Base-by-base conservation (phyloP, 139 green algal genomes). In the Chlorella sorokiniana region DNA sequence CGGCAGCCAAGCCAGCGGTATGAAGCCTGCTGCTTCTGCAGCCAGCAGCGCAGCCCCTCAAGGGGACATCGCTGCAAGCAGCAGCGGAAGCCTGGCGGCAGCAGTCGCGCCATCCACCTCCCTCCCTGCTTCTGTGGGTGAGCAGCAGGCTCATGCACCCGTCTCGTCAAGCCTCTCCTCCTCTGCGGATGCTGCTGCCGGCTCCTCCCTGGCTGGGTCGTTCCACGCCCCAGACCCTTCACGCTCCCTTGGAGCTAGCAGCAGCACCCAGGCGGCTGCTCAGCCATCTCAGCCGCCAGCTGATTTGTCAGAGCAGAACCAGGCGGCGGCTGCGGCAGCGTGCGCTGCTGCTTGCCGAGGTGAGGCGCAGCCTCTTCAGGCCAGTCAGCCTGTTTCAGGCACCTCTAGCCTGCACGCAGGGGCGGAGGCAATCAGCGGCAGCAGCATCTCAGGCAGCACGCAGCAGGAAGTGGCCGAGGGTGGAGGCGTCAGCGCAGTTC, bases 141-240 rank as follows among this genome's bases (percentile, higher is more conserved):
- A 44, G 38, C 54, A 69, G 38, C 37, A 4, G 31, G 54, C 29
- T 1, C 11, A 35, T 3, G 54, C 38, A 42, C 4, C 37, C 29
- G 35, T 9, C 27, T 18, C 31, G 6, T 51, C 35, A 56, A 16
- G 16, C 27, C 54, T 79, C 9, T 37, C 51, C 1, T 61, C 73
- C 38, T 79, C 73, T 29, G 54, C 69, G 11, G 73, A 79, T 69
- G 75, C 75, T 27, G 75, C 75, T 18, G 42, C 18, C 9, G 75
- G 75, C 37, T 72, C 31, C 14, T 61, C 75, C 4, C 75, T 81
- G 6, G n/a, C 61, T 27, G 61, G 63, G 23, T 10, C 31, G 23
- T 45, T 67, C 4, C 41, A 56, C 3, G 44, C 61, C 27, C 45
- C 45, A 2, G 77, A 71, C 11, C 25, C 33, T 0, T 62, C 76